Conservation (phyloP, 768 basidiomycete species). For the Auricularia sp. region DNA sequence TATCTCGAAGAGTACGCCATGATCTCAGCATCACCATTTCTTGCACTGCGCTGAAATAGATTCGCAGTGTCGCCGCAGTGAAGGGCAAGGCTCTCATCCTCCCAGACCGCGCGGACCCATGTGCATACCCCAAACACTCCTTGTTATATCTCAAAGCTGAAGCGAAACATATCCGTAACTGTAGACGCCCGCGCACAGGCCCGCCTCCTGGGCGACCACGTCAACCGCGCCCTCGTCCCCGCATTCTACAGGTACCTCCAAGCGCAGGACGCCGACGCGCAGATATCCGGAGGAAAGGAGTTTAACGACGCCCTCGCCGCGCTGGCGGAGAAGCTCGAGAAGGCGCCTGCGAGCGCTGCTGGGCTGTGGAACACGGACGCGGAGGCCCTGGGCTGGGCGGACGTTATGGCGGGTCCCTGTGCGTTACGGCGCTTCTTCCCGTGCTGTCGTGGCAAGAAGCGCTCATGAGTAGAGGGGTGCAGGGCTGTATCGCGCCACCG, state of each 20-base stretch:
- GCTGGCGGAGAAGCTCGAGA: constrained; percentile 43
- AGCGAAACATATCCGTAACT: not conserved
- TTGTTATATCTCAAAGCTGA: constrained; percentile 1
- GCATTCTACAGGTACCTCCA: constrained; percentile 69
- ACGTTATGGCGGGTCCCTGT: constrained; percentile 68
- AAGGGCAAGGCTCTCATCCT: constrained; percentile 35
- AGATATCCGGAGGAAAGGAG: constrained; percentile 40
- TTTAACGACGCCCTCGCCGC: constrained; percentile 40
- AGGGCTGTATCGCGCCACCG: constrained; percentile 62
- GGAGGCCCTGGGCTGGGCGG: constrained; percentile 49
- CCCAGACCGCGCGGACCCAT: constrained; percentile 48
- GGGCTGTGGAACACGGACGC: constrained; percentile 48
- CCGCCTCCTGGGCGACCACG: constrained; percentile 57
- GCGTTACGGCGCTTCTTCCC: constrained; percentile 16
- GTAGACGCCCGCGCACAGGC: constrained; percentile 58
- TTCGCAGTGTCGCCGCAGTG: not conserved
- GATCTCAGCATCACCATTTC: not conserved
- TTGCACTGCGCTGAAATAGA: not conserved
- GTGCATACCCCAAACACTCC: constrained; percentile 24
- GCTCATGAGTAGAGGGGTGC: constrained; percentile 2
- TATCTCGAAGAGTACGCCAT: constrained; percentile 60
- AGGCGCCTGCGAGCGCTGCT: constrained; percentile 34
- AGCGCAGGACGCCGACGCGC: constrained; percentile 47
- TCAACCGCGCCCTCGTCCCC: constrained; percentile 54
- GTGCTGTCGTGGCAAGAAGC: constrained; percentile 5